Conservation (phyloP, 2,329 filamentous ascomycete genomes). For the Arthrinium phaeospermum region DNA sequence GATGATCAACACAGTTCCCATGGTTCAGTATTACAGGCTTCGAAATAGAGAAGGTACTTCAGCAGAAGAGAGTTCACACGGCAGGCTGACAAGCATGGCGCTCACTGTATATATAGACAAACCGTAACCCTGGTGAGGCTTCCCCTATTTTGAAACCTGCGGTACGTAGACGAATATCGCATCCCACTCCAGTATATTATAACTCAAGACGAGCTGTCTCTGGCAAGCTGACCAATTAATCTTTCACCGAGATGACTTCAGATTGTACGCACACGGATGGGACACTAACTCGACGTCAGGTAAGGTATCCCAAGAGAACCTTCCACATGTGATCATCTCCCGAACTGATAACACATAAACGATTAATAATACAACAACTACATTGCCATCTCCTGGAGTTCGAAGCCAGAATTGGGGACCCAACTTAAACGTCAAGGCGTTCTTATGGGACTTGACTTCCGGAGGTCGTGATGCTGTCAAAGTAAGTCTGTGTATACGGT, state of each 20-base stretch:
- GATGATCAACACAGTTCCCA: conserved; percentile 35
- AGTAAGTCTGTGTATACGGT: neutral
- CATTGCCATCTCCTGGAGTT: neutral
- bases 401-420: neutral
- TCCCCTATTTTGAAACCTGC: neutral
- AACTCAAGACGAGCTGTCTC: neutral
- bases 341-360: neutral
- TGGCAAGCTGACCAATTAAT: neutral
- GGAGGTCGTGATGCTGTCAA: neutral
- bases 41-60: neutral
- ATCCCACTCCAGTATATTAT: neutral
- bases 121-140: neutral
- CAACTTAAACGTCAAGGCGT: neutral
- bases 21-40: conserved; percentile 4
- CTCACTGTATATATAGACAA: neutral
- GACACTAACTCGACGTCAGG: neutral
- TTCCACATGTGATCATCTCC: neutral
- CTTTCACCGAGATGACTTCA: neutral
- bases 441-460: neutral
- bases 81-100: neutral
- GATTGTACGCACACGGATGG: neutral
- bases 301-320: too few relatives aligned
- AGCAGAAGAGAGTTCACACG: neutral
- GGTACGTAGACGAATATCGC: neutral
- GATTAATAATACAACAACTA: neutral